Base-by-base conservation (phyloP, 306 rosid genomes). In the Casuarina glauca region DNA sequence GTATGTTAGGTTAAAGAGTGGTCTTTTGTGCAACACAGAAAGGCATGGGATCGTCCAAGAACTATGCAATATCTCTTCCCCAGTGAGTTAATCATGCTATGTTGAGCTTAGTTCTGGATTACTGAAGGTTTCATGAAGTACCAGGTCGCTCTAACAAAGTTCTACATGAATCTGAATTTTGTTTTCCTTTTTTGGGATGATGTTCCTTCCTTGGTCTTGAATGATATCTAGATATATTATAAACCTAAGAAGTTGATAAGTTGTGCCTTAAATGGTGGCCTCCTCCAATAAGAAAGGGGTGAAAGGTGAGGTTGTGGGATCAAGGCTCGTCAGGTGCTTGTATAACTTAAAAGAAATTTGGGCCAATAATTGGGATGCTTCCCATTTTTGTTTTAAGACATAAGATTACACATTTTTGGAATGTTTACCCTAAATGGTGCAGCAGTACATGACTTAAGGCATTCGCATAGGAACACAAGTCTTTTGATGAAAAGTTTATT, bases 91-190 rank as follows among this genome's bases (percentile, higher is more conserved):
- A 86, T 83, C 95, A 93, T 58, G 84, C 86, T 15, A 85, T 82
- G 43, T 84, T 94, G 84, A 93, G 97, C 74, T 88, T 90, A 78
- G 85, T 94, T 73, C 91, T 94, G 72, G 98, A 94, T 76, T 94
- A 94, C 81, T 94, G 92, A 63, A 89, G 95, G 64, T 94, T 94
- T 81, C 98, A 94, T 89, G 96, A 87, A 92, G 81, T 87, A 82
- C 86, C 93, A 5, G 97, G 98, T 75, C 97, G 81, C 84, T 94
- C 97, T 61, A 92, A 90, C 87, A 94, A 92, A 96, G 98, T 94
- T 78, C 55, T 79, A 17, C 77, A 19, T 76, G 26, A 66, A 54
- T 81, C 74, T 80, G 49, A 53, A 17, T 71, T 69, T 61, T 48
- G 19, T 20, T 78, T 80, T 78, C 57, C 66, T 52, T 51, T 75